Conservation (phyloP, 2,329 filamentous ascomycete species). For the Lecanicillium sp. region DNA sequence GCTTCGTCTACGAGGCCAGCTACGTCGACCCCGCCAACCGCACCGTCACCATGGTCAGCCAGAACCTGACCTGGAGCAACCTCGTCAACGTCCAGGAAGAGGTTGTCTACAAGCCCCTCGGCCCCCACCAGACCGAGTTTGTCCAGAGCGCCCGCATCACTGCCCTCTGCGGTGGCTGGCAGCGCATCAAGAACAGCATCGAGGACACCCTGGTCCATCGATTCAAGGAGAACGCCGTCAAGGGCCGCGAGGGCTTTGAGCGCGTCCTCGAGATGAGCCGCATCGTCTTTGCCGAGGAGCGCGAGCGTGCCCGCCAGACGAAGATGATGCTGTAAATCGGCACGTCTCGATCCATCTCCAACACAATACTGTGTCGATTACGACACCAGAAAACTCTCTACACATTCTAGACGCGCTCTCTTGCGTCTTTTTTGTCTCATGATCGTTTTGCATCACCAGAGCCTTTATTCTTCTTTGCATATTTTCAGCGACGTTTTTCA, state of each 20-base stretch:
- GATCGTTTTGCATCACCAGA: not conserved
- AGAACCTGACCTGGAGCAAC: constrained; percentile 90
- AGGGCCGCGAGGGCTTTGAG: constrained; percentile 92
- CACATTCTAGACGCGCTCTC: not conserved
- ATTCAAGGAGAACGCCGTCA: constrained; percentile 85
- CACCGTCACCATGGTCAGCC: constrained; percentile 93
- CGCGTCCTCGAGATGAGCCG: constrained; percentile 88
- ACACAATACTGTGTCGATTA: not conserved
- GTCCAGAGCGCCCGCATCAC: constrained; percentile 88
- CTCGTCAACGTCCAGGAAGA: constrained; percentile 90
- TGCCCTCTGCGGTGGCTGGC: constrained; percentile 91
- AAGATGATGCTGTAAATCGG: constrained; percentile 2
- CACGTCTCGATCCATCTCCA: not conserved
- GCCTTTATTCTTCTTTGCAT: constrained; percentile 1
- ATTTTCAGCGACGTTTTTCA: not conserved
- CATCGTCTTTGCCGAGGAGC: constrained; percentile 84
- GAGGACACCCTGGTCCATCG: constrained; percentile 84
- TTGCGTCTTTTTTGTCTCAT: too few species aligned
- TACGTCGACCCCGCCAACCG: constrained; percentile 81
- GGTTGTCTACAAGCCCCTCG: constrained; percentile 68
- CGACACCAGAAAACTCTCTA: not conserved
- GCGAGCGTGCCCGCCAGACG: constrained; percentile 41
- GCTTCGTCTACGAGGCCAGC: constrained; percentile 88
- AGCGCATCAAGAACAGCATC: constrained; percentile 92
- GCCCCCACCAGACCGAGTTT: constrained; percentile 63